phyloP scores from a whole-genome alignment of 495 filamentous ascomycete species.

The Halenospora varia region DNA sequence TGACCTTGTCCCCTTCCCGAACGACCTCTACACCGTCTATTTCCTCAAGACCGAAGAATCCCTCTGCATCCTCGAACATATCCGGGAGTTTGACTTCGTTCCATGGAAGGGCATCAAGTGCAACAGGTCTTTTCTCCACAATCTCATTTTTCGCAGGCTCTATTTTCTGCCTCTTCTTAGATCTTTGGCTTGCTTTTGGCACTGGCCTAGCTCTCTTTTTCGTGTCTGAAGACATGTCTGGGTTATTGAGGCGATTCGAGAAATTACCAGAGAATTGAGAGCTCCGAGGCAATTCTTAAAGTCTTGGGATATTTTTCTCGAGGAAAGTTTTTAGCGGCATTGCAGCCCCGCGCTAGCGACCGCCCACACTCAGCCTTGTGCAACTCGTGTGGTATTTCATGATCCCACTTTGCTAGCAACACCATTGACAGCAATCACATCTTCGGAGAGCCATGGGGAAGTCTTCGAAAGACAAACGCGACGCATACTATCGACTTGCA shows the following conservation, averaged over 20 bases:
- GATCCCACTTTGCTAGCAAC: slow-evolving; percentile 1
- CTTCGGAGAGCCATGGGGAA: slow-evolving; percentile 70
- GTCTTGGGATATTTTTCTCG: slow-evolving; percentile 2
- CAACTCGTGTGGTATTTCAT: background rate
- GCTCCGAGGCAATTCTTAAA: background rate
- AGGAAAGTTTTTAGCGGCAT: background rate
- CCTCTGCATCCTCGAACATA: slow-evolving; percentile 85
- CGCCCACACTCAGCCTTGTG: slow-evolving; percentile 18
- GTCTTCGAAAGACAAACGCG: slow-evolving; percentile 97
- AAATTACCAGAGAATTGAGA: too few relatives aligned
- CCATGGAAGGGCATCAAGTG: slow-evolving; percentile 74
- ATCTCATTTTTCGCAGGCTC: slow-evolving; percentile 1
- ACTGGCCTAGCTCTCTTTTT: slow-evolving; percentile 19
- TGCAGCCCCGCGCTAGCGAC: slow-evolving; percentile 19
- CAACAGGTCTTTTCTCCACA: slow-evolving; percentile 30
- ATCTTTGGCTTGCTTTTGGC: slow-evolving; percentile 10
- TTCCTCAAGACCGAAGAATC: slow-evolving; percentile 92
- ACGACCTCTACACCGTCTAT: slow-evolving; percentile 85
- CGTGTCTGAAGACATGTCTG: slow-evolving; percentile 20
- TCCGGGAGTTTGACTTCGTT: slow-evolving; percentile 78
- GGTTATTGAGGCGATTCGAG: background rate
- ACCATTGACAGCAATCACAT: too few relatives aligned
- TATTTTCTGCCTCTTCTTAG: slow-evolving; percentile 26
- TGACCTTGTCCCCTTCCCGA: slow-evolving; percentile 45
- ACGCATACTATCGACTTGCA: slow-evolving; percentile 94